Evolutionary conservation across 1,284 basidiomycete genomes (phyloP).

Genomic region (Irpex sp.): DNA sequence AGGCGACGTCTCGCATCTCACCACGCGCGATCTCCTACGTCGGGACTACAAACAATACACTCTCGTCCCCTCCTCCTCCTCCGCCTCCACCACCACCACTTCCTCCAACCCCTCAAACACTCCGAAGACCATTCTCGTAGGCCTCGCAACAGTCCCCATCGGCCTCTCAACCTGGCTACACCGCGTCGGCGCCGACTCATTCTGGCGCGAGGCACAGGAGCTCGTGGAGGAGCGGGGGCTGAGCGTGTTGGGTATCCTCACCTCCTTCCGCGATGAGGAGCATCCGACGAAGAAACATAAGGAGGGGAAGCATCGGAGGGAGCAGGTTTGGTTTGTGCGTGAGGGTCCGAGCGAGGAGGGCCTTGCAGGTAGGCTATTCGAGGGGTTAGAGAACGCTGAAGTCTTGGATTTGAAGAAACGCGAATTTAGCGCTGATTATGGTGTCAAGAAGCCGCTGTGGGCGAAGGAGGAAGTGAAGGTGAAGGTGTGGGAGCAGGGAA

Average conservation of each 20-base stretch:
- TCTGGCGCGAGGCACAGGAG: slow-evolving; percentile 45
- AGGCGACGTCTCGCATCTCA: slow-evolving; percentile 63
- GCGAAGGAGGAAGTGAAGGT: not conserved
- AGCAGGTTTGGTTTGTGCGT: slow-evolving; percentile 64
- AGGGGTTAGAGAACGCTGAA: slow-evolving; percentile 53
- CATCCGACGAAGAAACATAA: slow-evolving; percentile 38
- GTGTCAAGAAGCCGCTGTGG: not conserved
- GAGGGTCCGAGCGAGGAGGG: slow-evolving; percentile 20
- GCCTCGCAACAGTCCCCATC: slow-evolving; percentile 25
- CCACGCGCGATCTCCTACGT: slow-evolving; percentile 74
- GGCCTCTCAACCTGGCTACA: slow-evolving; percentile 52
- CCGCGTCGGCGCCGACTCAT: slow-evolving; percentile 33
- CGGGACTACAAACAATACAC: slow-evolving; percentile 93
- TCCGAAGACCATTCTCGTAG: slow-evolving; percentile 42
- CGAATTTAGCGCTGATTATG: slow-evolving; percentile 30
- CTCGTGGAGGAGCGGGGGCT: slow-evolving; percentile 71
- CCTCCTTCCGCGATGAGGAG: slow-evolving; percentile 49
- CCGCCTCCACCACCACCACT: too few species aligned
- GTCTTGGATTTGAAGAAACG: slow-evolving; percentile 49
- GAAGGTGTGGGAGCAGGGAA: slow-evolving; percentile 74
- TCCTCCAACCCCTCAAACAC: slow-evolving; percentile 1
- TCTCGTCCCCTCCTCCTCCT: slow-evolving; percentile 31
- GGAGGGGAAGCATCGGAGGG: slow-evolving; percentile 62
- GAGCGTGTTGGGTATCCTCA: slow-evolving; percentile 74
- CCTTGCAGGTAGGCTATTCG: slow-evolving; percentile 40